A percentile compares a stretch with the other conserved stretches of the same genome.
Conservation (phyloP, 441 rosid genomes). For the Gossypium lobatum region DNA sequence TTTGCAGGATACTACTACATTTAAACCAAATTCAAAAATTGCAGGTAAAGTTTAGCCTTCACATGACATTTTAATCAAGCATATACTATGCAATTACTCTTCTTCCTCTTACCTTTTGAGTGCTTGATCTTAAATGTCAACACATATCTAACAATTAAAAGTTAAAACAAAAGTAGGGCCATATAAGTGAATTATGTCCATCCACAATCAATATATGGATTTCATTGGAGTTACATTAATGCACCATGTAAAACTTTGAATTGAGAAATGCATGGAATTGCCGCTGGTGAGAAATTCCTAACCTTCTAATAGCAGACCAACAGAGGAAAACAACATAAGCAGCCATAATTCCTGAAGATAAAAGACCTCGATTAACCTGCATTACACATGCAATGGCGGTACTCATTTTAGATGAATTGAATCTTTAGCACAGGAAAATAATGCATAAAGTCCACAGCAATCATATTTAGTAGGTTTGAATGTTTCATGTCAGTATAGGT, state of each 20-base stretch:
- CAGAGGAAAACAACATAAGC: constrained; percentile 79
- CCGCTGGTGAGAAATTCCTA: too few species aligned
- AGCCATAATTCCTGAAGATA: constrained; percentile 86
- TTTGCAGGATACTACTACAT: not conserved
- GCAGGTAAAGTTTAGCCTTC: not conserved
- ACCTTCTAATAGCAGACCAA: not conserved
- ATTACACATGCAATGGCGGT: not conserved
- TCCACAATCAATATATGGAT: not conserved
- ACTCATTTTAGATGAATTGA: not conserved
- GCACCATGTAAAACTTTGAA: not conserved
- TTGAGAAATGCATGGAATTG: not conserved
- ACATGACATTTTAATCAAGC: not conserved
- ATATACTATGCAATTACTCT: not conserved
- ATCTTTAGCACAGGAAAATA: not conserved
- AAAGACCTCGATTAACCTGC: constrained; percentile 71
- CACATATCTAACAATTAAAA: not conserved
- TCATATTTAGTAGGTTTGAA: not conserved
- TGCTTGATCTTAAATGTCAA: too few species aligned
- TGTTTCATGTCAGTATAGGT: not conserved
- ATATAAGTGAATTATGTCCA: not conserved
- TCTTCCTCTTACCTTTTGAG: not conserved
- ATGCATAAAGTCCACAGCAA: not conserved
- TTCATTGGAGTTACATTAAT: not conserved
- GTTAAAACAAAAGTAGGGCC: not conserved
- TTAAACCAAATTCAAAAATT: not conserved